A percentile compares a stretch with the other conserved stretches of the same genome.
Conservation (phyloP, 1,284 basidiomycete species). For the Athelia psychrophila region DNA sequence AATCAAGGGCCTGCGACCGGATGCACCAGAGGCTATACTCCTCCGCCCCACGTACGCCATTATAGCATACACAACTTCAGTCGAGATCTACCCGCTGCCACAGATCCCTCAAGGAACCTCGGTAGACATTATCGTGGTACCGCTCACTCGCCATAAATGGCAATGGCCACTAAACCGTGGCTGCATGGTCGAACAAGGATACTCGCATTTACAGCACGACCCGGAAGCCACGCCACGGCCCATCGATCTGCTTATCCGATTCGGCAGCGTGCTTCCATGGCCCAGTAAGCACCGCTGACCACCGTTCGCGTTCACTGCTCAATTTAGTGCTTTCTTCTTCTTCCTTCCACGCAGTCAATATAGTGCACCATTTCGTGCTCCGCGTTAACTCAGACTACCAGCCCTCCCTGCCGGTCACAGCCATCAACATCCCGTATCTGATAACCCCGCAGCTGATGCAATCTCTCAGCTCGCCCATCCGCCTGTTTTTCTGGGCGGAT, state of each 20-base stretch:
- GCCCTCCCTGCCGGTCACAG: constrained; percentile 18
- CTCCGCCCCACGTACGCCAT: constrained; percentile 34
- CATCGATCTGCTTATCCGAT: constrained; percentile 55
- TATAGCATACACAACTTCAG: constrained; percentile 33
- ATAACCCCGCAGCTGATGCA: constrained; percentile 34
- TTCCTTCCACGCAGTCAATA: constrained; percentile 38
- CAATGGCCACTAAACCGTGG: constrained; percentile 55
- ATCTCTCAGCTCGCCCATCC: constrained; percentile 55
- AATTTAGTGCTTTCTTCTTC: background rate
- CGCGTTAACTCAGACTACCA: constrained; percentile 38
- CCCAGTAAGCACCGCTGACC: constrained; percentile 28
- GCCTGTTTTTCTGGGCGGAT: constrained; percentile 52
- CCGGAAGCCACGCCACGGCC: constrained; percentile 15
- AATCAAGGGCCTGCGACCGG: constrained; percentile 23
- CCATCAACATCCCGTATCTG: constrained; percentile 43
- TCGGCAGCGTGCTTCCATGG: constrained; percentile 61
- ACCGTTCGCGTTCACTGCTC: too few relatives aligned
- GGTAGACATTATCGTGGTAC: constrained; percentile 29
- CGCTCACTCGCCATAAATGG: constrained; percentile 44
- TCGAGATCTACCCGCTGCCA: constrained; percentile 37
- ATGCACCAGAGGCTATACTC: constrained; percentile 34
- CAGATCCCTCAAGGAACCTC: constrained; percentile 13
- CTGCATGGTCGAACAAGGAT: constrained; percentile 27
- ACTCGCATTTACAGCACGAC: constrained; percentile 16
- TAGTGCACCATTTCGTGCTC: constrained; percentile 59